These are phyloP conservation scores for Oxytropis ochrocephala DNA, from an alignment of 306 rosid species.

Conservation along the genomic window DNA sequence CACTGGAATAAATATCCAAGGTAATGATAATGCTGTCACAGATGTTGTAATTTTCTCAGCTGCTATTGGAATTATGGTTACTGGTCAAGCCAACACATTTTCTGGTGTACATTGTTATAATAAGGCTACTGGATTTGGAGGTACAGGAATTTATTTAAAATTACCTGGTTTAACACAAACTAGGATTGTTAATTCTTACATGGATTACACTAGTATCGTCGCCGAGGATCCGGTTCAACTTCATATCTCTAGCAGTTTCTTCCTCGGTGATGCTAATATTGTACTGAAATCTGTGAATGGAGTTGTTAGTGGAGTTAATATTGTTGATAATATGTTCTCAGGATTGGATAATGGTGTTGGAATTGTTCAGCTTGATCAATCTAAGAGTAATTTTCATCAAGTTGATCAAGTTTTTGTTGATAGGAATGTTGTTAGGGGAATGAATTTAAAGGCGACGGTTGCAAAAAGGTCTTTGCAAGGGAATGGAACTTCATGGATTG, in stretches of 20 bases:
- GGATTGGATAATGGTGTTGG: conserved; percentile 52
- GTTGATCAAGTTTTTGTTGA: conserved; percentile 68
- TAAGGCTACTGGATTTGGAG: conserved; percentile 89
- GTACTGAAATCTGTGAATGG: conserved; percentile 69
- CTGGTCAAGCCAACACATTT: conserved; percentile 67
- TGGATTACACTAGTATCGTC: conserved; percentile 82
- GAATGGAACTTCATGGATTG: conserved; percentile 63
- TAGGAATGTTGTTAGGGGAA: conserved; percentile 64
- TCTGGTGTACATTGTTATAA: conserved; percentile 90
- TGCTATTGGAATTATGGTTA: conserved; percentile 47
- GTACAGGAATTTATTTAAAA: conserved; percentile 66
- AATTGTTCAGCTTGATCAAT: conserved; percentile 61
- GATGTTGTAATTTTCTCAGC: conserved; percentile 91
- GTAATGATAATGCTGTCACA: conserved; percentile 77
- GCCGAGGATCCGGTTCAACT: conserved; percentile 92
- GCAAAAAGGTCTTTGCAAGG: conserved; percentile 49
- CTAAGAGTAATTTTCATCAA: conserved; percentile 46
- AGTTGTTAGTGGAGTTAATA: conserved; percentile 46
- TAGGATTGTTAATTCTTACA: conserved; percentile 71
- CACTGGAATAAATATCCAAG: conserved; percentile 55
- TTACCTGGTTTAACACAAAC: conserved; percentile 73
- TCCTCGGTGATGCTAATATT: conserved; percentile 79
- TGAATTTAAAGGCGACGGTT: conserved; percentile 54
- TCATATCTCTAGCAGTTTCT: conserved; percentile 61
- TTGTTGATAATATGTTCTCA: conserved; percentile 83